phyloP scores from a whole-genome alignment of 1,284 basidiomycete genomes.

The Phenoliferia sp. region DNA sequence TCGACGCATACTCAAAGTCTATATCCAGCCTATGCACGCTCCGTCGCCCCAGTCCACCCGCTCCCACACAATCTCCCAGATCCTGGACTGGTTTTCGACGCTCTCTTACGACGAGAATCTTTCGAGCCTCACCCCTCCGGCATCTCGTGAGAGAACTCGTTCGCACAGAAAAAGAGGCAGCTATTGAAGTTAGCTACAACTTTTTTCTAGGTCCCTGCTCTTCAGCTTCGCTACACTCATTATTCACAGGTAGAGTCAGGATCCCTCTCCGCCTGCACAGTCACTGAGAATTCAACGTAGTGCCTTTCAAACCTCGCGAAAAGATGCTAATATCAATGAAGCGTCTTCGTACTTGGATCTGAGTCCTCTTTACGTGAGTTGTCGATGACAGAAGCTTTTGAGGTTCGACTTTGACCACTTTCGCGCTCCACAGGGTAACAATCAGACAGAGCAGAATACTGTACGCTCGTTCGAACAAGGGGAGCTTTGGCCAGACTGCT shows the following conservation, averaged over 20 bases:
- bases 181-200: too few relatives aligned
- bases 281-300: slow-evolving; percentile 62
- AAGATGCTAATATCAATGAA: slow-evolving; percentile 53
- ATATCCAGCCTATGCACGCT: slow-evolving; percentile 31
- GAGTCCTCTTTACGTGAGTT: slow-evolving; percentile 33
- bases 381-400: neutral
- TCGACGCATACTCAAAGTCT: slow-evolving; percentile 16
- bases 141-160: slow-evolving; percentile 60
- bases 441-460: slow-evolving; percentile 48
- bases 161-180: too few relatives aligned
- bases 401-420: neutral
- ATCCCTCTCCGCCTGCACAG: neutral
- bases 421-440: slow-evolving; percentile 48
- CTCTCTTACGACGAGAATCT: slow-evolving; percentile 56
- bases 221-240: slow-evolving; percentile 73
- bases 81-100: slow-evolving; percentile 69
- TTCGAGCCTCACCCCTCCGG: slow-evolving; percentile 72
- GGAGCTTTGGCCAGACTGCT: slow-evolving; percentile 59
- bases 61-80: slow-evolving; percentile 55
- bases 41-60: slow-evolving; percentile 23
- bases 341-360: slow-evolving; percentile 72
- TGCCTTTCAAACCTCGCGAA: slow-evolving; percentile 57
- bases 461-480: slow-evolving; percentile 60
- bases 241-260: slow-evolving; percentile 42
- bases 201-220: slow-evolving; percentile 51